Percentiles rank a stretch among this genome's conserved stretches.
Conservation (phyloP, 495 filamentous ascomycete species). For the Xylaria grammica region DNA sequence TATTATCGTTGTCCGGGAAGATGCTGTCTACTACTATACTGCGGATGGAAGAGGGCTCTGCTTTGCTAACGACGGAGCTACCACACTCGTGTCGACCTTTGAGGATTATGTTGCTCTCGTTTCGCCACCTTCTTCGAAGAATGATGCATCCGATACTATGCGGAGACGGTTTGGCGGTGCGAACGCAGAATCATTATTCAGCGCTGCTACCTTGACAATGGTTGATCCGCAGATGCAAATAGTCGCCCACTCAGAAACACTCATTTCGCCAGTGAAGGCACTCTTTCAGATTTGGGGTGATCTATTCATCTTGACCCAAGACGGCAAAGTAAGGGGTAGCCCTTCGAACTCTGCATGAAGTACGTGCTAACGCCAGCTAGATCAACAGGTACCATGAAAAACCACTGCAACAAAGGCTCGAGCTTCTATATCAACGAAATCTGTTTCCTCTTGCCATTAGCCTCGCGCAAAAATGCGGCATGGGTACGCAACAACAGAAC, state of each 20-base stretch:
- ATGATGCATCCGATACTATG: slow-evolving; percentile 57
- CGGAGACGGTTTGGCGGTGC: slow-evolving; percentile 67
- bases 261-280: slow-evolving; percentile 76
- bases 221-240: slow-evolving; percentile 90
- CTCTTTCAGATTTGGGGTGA: slow-evolving; percentile 91
- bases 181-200: slow-evolving; percentile 76
- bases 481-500: slow-evolving; percentile 80
- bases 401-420: slow-evolving; percentile 84
- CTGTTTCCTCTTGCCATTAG: slow-evolving; percentile 91
- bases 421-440: slow-evolving; percentile 92
- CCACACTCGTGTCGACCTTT: slow-evolving; percentile 79
- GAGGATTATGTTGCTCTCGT: slow-evolving; percentile 88
- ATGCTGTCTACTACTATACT: slow-evolving; percentile 94
- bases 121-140: slow-evolving; percentile 68
- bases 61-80: slow-evolving; percentile 88
- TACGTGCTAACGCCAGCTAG: slow-evolving; percentile 45
- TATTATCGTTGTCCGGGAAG: slow-evolving; percentile 87
- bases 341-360: slow-evolving; percentile 18
- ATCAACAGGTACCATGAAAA: slow-evolving; percentile 93
- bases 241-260: slow-evolving; percentile 84
- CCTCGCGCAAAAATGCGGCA: slow-evolving; percentile 85
- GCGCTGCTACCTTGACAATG: slow-evolving; percentile 82
- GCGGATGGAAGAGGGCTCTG: slow-evolving; percentile 82
- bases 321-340: slow-evolving; percentile 74
- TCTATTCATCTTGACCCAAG: slow-evolving; percentile 81